Percentiles rank a stretch among this genome's conserved stretches.
Conservation (phyloP, 441 rosid species). For the Pelargonium fulgidum region DNA sequence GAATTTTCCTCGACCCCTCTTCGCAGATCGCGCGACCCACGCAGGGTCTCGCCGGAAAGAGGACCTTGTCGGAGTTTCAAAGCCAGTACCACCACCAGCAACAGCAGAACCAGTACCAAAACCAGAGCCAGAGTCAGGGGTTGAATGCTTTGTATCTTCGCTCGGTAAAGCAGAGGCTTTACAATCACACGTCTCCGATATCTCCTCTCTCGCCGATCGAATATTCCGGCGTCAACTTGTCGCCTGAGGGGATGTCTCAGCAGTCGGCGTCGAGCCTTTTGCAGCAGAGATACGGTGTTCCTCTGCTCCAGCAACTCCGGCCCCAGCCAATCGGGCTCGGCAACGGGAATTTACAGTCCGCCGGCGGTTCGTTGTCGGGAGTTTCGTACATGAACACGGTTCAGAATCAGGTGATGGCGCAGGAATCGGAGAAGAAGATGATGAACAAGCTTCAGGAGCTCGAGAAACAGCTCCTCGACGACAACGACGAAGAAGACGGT, state of each 20-base stretch:
- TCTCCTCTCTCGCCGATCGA: constrained; percentile 38
- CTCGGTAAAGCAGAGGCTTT: constrained; percentile 58
- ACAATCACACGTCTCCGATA: constrained; percentile 40
- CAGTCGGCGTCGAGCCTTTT: constrained; percentile 23
- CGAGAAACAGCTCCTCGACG: constrained; percentile 71
- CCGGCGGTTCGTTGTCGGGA: constrained; percentile 18
- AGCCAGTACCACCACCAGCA: constrained; percentile 23
- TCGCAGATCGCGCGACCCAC: constrained; percentile 51
- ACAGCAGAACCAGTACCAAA: constrained; percentile 20
- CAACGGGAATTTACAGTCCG: not conserved
- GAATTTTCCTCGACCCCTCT: constrained; percentile 48
- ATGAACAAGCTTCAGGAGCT: constrained; percentile 70
- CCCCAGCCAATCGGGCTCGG: too few relatives aligned
- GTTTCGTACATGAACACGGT: constrained; percentile 33
- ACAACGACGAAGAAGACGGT: constrained; percentile 29
- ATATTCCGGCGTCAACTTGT: constrained; percentile 25
- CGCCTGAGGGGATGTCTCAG: constrained; percentile 15
- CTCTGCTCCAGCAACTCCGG: too few relatives aligned
- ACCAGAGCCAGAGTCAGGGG: constrained; percentile 26
- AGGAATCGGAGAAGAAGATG: constrained; percentile 62
- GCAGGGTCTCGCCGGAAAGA: constrained; percentile 43
- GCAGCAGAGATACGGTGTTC: constrained; percentile 36
- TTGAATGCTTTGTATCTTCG: constrained; percentile 45
- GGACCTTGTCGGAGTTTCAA: constrained; percentile 64
- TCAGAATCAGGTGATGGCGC: constrained; percentile 26